Conservation (phyloP, 345 rosid species). For the Brassica rapa region DNA sequence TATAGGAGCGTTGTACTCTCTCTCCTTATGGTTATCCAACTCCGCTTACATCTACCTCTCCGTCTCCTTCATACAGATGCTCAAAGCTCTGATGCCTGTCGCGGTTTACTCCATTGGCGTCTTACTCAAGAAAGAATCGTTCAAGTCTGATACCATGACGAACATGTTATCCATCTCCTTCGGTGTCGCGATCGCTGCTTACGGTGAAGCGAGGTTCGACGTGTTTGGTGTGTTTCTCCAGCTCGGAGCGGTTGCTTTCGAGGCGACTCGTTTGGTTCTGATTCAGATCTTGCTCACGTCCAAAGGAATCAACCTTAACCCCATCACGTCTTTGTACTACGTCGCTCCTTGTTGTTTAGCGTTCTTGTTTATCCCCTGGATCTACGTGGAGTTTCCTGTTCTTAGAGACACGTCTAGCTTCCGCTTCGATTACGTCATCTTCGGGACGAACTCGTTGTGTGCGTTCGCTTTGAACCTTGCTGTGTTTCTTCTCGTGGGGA, state of each 20-base stretch:
- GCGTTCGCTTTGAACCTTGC: constrained; percentile 92
- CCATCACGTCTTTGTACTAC: constrained; percentile 80
- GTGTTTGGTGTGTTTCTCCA: constrained; percentile 81
- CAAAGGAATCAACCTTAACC: constrained; percentile 80
- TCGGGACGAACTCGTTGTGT: constrained; percentile 86
- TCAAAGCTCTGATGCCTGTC: constrained; percentile 94
- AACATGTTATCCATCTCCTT: constrained; percentile 92
- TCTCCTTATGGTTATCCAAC: constrained; percentile 88
- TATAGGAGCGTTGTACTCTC: constrained; percentile 89
- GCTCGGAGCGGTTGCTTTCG: constrained; percentile 94
- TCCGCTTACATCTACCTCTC: constrained; percentile 95
- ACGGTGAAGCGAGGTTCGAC: constrained; percentile 92
- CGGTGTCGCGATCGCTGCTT: constrained; percentile 90
- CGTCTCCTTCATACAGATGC: constrained; percentile 95
- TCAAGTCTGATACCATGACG: constrained; percentile 70
- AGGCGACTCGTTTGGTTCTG: constrained; percentile 89
- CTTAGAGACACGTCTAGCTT: constrained; percentile 79
- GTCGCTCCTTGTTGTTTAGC: constrained; percentile 89
- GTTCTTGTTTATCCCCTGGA: constrained; percentile 85
- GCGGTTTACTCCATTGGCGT: constrained; percentile 96
- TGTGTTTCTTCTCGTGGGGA: constrained; percentile 92
- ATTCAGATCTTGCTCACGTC: constrained; percentile 90
- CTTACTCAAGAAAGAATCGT: constrained; percentile 59
- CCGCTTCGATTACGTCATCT: constrained; percentile 80
- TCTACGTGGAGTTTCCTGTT: constrained; percentile 80